phyloP scores from a whole-genome alignment of 169 alveolate genomes.

The Eimeria sp. region DNA sequence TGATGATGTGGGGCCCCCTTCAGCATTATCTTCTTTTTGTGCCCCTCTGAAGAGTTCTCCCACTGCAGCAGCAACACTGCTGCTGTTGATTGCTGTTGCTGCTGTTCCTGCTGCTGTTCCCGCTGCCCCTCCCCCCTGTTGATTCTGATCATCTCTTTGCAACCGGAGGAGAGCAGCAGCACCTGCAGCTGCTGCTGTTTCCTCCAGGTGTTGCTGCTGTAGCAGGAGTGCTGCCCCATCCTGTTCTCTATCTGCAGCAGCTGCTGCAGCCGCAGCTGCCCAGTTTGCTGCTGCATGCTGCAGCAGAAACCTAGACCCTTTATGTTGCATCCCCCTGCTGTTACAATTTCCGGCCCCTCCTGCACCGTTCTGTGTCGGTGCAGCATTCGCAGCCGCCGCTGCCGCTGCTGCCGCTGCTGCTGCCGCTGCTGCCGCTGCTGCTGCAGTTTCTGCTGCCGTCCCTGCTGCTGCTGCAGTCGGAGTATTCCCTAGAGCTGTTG shows the following conservation, averaged over 20 bases:
- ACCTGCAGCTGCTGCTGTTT: background rate
- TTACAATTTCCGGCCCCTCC: background rate
- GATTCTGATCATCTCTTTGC: background rate
- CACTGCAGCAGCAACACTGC: slow-evolving; percentile 12
- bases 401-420: too few species aligned
- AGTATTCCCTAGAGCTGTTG: background rate
- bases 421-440: background rate
- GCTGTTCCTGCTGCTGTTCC: slow-evolving; percentile 2
- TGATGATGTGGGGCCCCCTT: background rate
- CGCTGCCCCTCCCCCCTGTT: slow-evolving; percentile 4
- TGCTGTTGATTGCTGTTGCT: background rate
- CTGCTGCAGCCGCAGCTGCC: background rate
- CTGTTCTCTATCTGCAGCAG: too few species aligned
- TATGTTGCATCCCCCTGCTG: slow-evolving; percentile 9
- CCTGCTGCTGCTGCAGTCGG: background rate
- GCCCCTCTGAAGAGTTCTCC: background rate
- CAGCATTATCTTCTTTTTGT: background rate
- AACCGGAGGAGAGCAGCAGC: too few species aligned
- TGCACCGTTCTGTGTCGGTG: background rate
- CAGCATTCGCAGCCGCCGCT: background rate
- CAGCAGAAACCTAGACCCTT: background rate
- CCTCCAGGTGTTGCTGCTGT: background rate
- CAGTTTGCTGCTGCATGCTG: background rate
- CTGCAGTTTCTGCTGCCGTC: background rate
- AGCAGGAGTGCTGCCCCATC: too few species aligned